Conservation (phyloP, 352 stramenopile genomes). For the Pythium sp. region DNA sequence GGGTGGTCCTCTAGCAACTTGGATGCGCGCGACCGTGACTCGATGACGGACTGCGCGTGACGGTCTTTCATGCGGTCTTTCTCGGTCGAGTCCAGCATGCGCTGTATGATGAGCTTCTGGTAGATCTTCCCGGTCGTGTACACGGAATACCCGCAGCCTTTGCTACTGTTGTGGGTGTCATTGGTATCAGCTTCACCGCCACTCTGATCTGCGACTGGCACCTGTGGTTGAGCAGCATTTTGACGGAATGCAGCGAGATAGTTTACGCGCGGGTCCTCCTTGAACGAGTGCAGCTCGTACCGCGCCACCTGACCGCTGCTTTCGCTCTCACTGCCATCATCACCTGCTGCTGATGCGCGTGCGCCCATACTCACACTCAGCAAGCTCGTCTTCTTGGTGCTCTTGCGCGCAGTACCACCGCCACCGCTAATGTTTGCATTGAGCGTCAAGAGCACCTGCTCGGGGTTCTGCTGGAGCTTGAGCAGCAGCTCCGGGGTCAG, state of each 20-base stretch:
- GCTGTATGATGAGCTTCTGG: conserved; percentile 82
- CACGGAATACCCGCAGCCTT: conserved; percentile 39
- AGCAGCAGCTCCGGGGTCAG: conserved; percentile 73
- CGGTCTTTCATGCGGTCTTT: conserved; percentile 83
- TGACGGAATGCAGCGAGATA: conserved; percentile 58
- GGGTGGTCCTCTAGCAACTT: conserved; percentile 48
- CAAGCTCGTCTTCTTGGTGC: conserved; percentile 45
- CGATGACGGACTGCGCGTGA: conserved; percentile 67
- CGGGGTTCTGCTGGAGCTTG: conserved; percentile 40
- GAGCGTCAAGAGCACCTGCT: conserved; percentile 29
- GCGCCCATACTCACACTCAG: conserved; percentile 35
- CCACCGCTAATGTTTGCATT: conserved; percentile 21
- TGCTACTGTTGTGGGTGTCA: background rate
- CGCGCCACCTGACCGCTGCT: conserved; percentile 23
- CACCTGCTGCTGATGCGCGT: background rate
- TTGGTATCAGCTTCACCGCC: background rate
- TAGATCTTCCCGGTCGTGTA: conserved; percentile 59
- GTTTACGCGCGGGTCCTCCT: conserved; percentile 65
- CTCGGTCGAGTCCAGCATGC: conserved; percentile 67
- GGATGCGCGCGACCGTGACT: conserved; percentile 65
- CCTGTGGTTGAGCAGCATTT: background rate
- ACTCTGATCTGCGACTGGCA: background rate
- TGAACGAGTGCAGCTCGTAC: conserved; percentile 80
- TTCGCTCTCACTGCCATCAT: conserved; percentile 14
- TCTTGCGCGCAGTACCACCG: conserved; percentile 6